Base-by-base conservation (phyloP, 345 rosid species). In the Arabis hirsuta region DNA sequence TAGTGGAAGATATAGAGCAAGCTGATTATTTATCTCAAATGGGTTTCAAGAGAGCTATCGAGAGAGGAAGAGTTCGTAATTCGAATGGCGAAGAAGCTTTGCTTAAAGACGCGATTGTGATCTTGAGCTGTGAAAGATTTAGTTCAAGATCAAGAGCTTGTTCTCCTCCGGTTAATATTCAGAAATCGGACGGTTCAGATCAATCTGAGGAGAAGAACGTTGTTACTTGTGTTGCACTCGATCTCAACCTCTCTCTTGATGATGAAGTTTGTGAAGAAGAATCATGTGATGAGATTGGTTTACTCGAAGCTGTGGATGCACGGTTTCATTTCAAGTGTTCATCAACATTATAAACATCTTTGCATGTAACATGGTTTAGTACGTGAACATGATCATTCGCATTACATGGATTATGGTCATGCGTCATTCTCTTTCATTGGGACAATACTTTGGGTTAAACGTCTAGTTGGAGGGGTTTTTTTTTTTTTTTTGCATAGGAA, bases 111-210 rank as follows among this genome's bases (percentile, higher is more conserved):
- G 92, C 95, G 5, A 83, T 92, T 42, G 77, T 88, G 50, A 87
- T 92, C 74, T 80, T 92, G 79, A 90, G 96, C 67, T 85, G 94
- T 41, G 90, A 87, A 74, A 88, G 86, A 72, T 84, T 85, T 43
- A 86, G 83, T 20, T 84, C 90, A 27, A 89, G 87, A 74, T 89
- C 94, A 50, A 82, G 92, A 78, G 95, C 82, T 27, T 84, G 85
- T 64, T 87, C 89, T 56, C 93, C 93, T 46, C 65, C 48, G 4
- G 16, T 55, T 22, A 79, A 75, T 22, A 22, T 22, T 75, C 81
- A 76, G 60, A 87, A 76, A 72, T 72, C 76, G 4, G 82, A 82
- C 19, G 69, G 73, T 24, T 76, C 79, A 19, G 74, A 81, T 48
- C 78, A 66, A 27, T 59, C 69, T 5, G 65, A 72, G 19, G 81